Evolutionary conservation across 176 grass and related monocot genomes (phyloP).

Genomic region (Oryza nivara): DNA sequence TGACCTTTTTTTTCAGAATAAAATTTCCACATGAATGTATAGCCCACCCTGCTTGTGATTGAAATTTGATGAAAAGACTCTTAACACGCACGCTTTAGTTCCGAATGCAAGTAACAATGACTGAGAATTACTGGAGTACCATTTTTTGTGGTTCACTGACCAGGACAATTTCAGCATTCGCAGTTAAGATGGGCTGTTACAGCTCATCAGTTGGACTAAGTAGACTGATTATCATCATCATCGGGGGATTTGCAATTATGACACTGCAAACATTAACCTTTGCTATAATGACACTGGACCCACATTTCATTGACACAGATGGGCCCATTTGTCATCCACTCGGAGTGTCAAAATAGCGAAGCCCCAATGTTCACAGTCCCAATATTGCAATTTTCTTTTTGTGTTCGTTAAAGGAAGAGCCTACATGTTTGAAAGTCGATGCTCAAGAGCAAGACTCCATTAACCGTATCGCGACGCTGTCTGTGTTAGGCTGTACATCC

Average conservation of each 20-base stretch:
- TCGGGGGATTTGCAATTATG: too few species aligned
- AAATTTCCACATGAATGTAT: background rate
- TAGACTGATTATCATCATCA: too few species aligned
- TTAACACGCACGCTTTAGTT: background rate
- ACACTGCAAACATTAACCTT: too few species aligned
- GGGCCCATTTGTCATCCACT: too few species aligned
- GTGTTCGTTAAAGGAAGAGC: slow-evolving; percentile 26
- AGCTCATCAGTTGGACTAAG: too few species aligned
- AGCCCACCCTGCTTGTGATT: background rate
- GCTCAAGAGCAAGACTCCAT: slow-evolving; percentile 36
- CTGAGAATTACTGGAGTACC: background rate
- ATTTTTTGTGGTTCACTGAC: background rate
- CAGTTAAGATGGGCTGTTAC: background rate
- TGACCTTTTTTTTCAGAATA: background rate
- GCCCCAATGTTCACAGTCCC: too few species aligned
- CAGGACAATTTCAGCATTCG: background rate
- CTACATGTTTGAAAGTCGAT: slow-evolving; percentile 19
- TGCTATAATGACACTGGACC: too few species aligned
- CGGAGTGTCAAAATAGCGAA: too few species aligned
- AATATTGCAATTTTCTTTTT: background rate
- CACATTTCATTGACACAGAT: too few species aligned
- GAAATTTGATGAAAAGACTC: background rate
- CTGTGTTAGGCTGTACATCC: background rate
- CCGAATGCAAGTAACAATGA: background rate
- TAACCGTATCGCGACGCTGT: background rate